phyloP scores from a whole-genome alignment of 768 basidiomycete genomes.

The Auriscalpium orientale region DNA sequence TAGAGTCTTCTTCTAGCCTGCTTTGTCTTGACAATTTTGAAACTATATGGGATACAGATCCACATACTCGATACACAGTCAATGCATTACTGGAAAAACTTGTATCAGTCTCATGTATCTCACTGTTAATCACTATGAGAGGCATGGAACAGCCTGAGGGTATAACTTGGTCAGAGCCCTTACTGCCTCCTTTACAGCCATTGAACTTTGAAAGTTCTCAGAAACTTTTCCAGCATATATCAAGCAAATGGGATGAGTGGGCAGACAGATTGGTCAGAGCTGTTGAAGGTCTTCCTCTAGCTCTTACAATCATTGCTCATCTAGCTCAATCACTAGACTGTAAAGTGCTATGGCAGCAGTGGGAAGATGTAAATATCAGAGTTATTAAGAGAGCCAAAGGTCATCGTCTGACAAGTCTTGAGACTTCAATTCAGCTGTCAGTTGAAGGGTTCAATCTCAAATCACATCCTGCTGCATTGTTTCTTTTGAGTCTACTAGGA shows the following conservation, averaged over 20 bases:
- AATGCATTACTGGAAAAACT: not conserved
- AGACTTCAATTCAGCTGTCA: not conserved
- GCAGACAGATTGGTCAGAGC: not conserved
- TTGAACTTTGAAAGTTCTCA: not conserved
- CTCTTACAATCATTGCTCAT: not conserved
- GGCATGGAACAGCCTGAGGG: not conserved
- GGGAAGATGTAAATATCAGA: not conserved
- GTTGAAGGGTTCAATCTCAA: not conserved
- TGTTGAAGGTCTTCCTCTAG: not conserved
- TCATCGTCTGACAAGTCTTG: not conserved
- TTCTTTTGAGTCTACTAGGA: not conserved
- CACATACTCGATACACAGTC: not conserved
- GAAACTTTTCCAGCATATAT: not conserved
- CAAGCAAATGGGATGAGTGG: not conserved
- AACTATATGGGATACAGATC: not conserved
- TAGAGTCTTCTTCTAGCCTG: not conserved
- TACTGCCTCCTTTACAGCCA: not conserved
- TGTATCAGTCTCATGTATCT: not conserved
- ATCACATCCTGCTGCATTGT: not conserved
- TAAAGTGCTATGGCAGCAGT: not conserved
- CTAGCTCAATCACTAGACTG: not conserved
- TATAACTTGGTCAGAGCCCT: not conserved
- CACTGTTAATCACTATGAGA: not conserved
- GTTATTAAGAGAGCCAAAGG: not conserved
- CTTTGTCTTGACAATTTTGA: not conserved